These are phyloP conservation scores for Calonectria hongkongensis DNA, from an alignment of 2,329 filamentous ascomycete genomes.

Conservation along the genomic window DNA sequence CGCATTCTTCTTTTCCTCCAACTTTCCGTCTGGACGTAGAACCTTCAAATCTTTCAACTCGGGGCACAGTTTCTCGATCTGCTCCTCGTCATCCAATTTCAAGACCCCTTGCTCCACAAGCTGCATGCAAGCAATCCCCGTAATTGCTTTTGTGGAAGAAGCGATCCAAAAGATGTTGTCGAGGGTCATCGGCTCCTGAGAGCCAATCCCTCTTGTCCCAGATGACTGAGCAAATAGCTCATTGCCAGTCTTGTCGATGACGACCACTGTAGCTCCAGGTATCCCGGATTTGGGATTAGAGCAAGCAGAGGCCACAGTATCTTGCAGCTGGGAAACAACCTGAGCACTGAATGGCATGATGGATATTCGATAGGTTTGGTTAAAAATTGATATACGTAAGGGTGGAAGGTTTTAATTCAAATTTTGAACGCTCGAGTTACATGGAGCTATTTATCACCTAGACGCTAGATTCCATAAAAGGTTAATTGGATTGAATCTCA, in stretches of 20 bases:
- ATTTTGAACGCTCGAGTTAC: not conserved
- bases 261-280: constrained; percentile 66
- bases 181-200: constrained; percentile 72
- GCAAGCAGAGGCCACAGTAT: constrained; percentile 61
- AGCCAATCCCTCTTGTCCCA: constrained; percentile 66
- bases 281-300: constrained; percentile 62
- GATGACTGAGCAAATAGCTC: constrained; percentile 69
- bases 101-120: constrained; percentile 72
- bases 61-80: constrained; percentile 68
- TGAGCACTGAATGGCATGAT: constrained; percentile 47
- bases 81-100: constrained; percentile 67
- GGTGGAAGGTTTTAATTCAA: too few relatives aligned
- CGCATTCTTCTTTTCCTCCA: constrained; percentile 65
- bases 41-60: constrained; percentile 70
- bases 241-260: constrained; percentile 68
- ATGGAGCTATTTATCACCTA: constrained; percentile 30
- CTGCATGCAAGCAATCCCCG: constrained; percentile 73
- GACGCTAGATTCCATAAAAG: not conserved
- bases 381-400: not conserved
- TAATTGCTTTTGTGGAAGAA: constrained; percentile 74
- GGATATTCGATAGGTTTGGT: not conserved
- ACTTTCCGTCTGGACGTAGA: constrained; percentile 60
- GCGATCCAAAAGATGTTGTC: constrained; percentile 78
- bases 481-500: not conserved
- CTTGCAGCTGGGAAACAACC: constrained; percentile 41